Evolutionary conservation across 2,329 filamentous ascomycete genomes (phyloP).

Genomic region (Stagonosporopsis vannaccii): DNA sequence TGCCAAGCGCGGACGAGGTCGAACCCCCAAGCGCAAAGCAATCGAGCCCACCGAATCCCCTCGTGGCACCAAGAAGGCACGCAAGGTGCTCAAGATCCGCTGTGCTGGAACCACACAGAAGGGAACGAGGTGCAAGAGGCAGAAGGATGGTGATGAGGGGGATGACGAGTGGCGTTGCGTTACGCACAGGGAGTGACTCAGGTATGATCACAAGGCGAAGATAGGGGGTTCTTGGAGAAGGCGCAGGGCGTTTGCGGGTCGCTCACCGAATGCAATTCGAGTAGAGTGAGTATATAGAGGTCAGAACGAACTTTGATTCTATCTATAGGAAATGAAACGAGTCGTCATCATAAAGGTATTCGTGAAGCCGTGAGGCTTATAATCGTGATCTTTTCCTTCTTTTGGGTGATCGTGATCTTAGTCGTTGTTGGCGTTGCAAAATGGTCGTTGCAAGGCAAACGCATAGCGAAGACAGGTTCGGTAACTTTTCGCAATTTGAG

Average conservation of each 20-base stretch:
- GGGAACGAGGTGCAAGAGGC: neutral
- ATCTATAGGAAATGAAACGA: slow-evolving; percentile 11
- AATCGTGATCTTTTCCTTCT: slow-evolving; percentile 23
- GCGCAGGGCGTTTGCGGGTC: neutral
- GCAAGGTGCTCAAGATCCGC: neutral
- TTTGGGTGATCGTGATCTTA: slow-evolving; percentile 16
- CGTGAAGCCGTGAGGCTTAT: slow-evolving; percentile 15
- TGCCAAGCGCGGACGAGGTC: neutral
- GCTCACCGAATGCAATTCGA: neutral
- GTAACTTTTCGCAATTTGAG: slow-evolving; percentile 22
- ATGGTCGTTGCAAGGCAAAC: neutral
- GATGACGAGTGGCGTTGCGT: neutral
- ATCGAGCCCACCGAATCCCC: neutral
- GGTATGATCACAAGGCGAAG: too few relatives aligned
- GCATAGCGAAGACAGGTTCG: slow-evolving; percentile 2
- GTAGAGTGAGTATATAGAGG: neutral
- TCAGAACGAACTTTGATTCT: slow-evolving; percentile 4
- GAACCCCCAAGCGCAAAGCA: neutral
- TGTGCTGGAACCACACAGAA: slow-evolving; percentile 1
- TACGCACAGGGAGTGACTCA: neutral
- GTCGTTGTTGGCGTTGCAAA: neutral
- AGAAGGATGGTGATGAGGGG: neutral
- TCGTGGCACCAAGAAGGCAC: neutral
- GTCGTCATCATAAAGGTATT: slow-evolving; percentile 18
- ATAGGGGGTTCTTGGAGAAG: neutral